Evolutionary conservation across 1,284 basidiomycete species (phyloP), one percentile per base, ranked within the genome.

Genomic region (Heterobasidion occidentale): DNA sequence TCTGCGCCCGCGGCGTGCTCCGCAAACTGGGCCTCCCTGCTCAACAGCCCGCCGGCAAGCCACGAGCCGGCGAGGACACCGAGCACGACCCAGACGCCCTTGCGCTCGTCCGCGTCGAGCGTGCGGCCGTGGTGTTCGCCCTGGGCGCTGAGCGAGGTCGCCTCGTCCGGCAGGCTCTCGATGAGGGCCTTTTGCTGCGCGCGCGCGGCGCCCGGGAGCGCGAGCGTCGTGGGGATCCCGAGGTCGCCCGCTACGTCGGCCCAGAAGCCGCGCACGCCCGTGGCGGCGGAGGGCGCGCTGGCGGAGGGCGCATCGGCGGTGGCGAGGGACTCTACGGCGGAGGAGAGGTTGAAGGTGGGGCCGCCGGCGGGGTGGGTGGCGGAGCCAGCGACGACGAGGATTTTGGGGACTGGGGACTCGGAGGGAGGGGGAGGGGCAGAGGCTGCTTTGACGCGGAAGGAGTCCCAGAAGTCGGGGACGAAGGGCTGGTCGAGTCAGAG

Each of bases 391-490:
- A 91, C 80, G 48, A 92, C 83, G 46, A 91, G 72, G 54, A 94
- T 71, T 67, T 87, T 90, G 36, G 90, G 89, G 15, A 74, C 65
- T 2, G 64, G 58, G 9, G 70, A 63, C 34, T 73, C 47, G n/a
- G 47, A n/a, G 49, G 49, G 49, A 14, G 9, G 20, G 7, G 34
- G 49, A 33, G 27, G 27, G 27, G 27, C 27, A 27, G 27, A 27
- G 27, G 27, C 67, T 20, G 68, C 65, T 56, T 74, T 71, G 53
- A 71, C 64, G 34, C 69, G 66, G 6, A 77, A 74, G 0, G 88
- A 88, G 56, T 83, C 75, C 85, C 85, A 88, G 61, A 83, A 80
- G 70, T 90, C 87, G 45, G 87, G 87, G 15, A 84, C 71, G 65
- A 80, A 88, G 6, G 88, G 88, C 88, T 91, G 62, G 27, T 27